Evolutionary conservation across 2,329 filamentous ascomycete genomes (phyloP), one percentile per base, ranked within the genome.

Genomic region (Trichoderma aggressivum): DNA sequence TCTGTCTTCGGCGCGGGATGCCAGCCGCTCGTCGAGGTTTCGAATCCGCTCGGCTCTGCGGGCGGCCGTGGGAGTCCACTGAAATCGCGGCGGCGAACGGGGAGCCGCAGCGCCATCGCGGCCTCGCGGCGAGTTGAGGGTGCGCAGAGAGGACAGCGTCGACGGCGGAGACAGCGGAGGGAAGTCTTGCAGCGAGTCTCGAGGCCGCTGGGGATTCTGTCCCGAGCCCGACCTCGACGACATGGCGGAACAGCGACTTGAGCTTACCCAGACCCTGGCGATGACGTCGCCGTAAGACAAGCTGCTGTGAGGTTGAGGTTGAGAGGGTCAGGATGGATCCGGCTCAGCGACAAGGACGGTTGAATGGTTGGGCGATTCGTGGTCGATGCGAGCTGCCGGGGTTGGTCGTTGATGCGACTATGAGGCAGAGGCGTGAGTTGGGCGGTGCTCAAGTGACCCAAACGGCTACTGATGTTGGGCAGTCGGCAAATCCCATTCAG

Each of bases 21-120:
- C 68, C 4, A 74, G 62, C 58, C 74, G 74, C 50, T 80, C 80
- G 64, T 81, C 79, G 11, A 80, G 74, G 32, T 75, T 78, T 56
- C 79, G 79, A 60, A 81, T 81, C 72, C 80, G 79, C 73, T 82
- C 80, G 24, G 80, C 80, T 66, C 80, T 77, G 32, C 79, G 78
- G 47, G 78, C 74, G 5, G 77, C 56, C 28, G 56, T 76, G 8
- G 78, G 76, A 8, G 78, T 70, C 77, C 74, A 80, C 60, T 73
- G 65, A 26, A 73, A 71, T 14, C 69, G 69, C 3, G 72, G 64
- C 16, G 65, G 73, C 50, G 66, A 5, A 63, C 69, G 73, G 47
- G 72, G 50, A 74, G 74, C 39, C 72, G 73, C 61, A 73, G 73
- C 26, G 75, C 74, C 71, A 73, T 79, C 77, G 71, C 77, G 77